These are phyloP conservation scores for Aspergillus quadrilineatus DNA, from an alignment of 2,329 filamentous ascomycete genomes.

Conservation along the genomic window DNA sequence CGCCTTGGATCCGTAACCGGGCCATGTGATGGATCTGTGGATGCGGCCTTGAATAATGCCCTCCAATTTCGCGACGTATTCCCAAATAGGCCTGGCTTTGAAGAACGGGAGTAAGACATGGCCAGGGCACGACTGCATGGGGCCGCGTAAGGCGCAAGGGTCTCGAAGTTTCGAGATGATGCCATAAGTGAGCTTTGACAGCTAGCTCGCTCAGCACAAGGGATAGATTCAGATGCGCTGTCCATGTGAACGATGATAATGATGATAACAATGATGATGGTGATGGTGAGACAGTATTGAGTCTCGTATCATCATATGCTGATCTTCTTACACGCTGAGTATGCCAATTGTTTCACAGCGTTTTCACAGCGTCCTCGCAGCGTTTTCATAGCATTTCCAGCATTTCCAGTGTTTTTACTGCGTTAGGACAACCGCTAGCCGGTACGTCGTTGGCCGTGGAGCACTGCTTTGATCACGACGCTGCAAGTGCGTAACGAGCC, in stretches of 20 bases:
- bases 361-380: background rate
- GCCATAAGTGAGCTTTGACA: background rate
- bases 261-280: too few relatives aligned
- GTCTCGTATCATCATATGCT: background rate
- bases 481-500: too few relatives aligned
- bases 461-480: too few relatives aligned
- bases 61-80: slow-evolving; percentile 1
- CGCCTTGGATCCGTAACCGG: too few relatives aligned
- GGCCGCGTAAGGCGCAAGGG: background rate
- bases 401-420: too few relatives aligned
- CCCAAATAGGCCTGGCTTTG: background rate
- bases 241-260: background rate
- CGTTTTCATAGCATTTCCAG: background rate
- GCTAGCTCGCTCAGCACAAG: too few relatives aligned
- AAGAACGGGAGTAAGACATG: background rate
- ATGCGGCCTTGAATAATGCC: too few relatives aligned
- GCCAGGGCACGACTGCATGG: background rate
- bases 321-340: too few relatives aligned
- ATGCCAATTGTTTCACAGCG: background rate
- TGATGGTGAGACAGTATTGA: background rate
- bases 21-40: background rate
- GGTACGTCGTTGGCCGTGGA: too few relatives aligned
- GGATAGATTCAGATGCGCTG: background rate
- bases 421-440: too few relatives aligned
- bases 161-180: background rate